These are phyloP conservation scores for Priceomyces carsonii DNA, from an alignment of 805 yeast genomes.

Conservation along the genomic window DNA sequence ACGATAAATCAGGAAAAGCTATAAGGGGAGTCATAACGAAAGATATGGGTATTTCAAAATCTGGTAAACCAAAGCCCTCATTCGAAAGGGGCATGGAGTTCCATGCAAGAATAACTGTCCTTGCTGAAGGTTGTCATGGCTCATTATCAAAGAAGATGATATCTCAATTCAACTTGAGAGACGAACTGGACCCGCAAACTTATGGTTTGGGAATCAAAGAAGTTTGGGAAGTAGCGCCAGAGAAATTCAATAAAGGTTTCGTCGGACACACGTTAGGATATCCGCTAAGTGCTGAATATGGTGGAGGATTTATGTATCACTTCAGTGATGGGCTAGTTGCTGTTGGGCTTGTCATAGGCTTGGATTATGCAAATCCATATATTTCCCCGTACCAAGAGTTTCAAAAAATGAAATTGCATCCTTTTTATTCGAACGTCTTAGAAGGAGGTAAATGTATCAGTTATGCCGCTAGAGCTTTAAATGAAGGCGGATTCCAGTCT, in stretches of 20 bases:
- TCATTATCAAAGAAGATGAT: conserved; percentile 81
- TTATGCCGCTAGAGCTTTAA: conserved; percentile 94
- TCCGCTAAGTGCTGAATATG: conserved; percentile 80
- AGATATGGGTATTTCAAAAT: conserved; percentile 81
- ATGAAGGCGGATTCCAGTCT: conserved; percentile 96
- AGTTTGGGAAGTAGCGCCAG: conserved; percentile 92
- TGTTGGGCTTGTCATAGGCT: conserved; percentile 91
- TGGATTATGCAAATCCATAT: conserved; percentile 94
- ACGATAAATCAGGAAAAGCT: conserved; percentile 48
- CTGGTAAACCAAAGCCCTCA: conserved; percentile 75
- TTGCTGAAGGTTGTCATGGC: conserved; percentile 99
- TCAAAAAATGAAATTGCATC: conserved; percentile 91
- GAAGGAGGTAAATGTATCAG: conserved; percentile 91
- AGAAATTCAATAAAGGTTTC: conserved; percentile 75
- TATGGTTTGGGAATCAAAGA: conserved; percentile 96
- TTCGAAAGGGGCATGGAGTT: conserved; percentile 98
- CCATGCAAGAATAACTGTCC: conserved; percentile 82
- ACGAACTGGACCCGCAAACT: conserved; percentile 71
- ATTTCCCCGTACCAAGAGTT: conserved; percentile 95
- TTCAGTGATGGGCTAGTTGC: conserved; percentile 92
- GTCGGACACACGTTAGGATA: conserved; percentile 89
- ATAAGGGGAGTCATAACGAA: conserved; percentile 92
- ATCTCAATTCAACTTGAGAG: conserved; percentile 65
- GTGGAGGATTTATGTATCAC: conserved; percentile 97
- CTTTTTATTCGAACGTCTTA: conserved; percentile 70